Base-by-base conservation (phyloP, 805 yeast species). In the Candida glaebosa region DNA sequence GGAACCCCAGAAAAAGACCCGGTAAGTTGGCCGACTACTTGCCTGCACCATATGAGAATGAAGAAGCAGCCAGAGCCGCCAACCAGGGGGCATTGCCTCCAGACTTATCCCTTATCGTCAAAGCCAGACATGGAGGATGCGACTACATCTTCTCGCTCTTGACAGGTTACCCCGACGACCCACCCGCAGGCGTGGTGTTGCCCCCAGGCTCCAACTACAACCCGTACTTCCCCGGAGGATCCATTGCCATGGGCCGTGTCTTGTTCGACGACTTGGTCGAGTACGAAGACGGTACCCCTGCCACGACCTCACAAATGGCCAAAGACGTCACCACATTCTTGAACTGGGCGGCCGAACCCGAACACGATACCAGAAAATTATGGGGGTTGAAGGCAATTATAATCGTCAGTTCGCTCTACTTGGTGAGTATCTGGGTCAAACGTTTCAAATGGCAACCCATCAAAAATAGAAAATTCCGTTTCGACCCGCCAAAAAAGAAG, bases 211-310 rank as follows among this genome's bases (percentile, higher is more conserved):
- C 95, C 48, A 93, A 93, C 83, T 93, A 93, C 75, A 93, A 93
- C 80, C 99, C 99, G 61, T 93, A 93, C 79, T 93, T 93, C 96
- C 98, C 99, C 67, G 98, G 98, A 73, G 98, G 99, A 53, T 79
- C 97, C 33, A 91, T 93, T 75, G 99, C 96, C 56, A 93, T 93
- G 99, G 98, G 87, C 64, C 87, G 99, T 76, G 98, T 91, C 45
- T 78, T 93, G 67, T 93, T 90, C 57, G 99, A 93, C 65, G 99
- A 87, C 52, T 78, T 93, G 61, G 99, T 93, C 51, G 99, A 93
- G 76, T 93, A 82, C 72, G 99, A 93, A 68, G 99, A 93, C 67
- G 99, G 99, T 63, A 93, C 99, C 45, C 96, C 95, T 45, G 98
- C 99, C 41, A 82, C 98, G 41, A 85, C 98, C 50, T 84, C 98